Base-by-base conservation (phyloP, 768 basidiomycete genomes). In the Calocybe indica region DNA sequence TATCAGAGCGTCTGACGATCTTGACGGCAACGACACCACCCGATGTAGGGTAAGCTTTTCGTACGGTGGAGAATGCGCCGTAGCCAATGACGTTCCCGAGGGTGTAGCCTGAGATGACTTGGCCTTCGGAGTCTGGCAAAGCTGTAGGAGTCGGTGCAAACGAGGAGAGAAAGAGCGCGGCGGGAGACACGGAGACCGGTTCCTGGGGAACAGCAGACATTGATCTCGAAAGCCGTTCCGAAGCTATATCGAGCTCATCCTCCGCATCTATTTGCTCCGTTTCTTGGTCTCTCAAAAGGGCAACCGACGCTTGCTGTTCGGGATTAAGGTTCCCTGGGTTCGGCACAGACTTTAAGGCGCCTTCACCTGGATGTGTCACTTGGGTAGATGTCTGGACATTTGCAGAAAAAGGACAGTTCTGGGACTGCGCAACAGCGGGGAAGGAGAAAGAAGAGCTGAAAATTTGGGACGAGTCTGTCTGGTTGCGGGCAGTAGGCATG, bases 61-160 rank as follows among this genome's bases (percentile, higher is more conserved):
- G 70, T 49, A 95, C 88, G 49, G 80, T 81, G 10, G 90, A 90
- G 62, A 91, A 90, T 6, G 82, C 86, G 7, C 93, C 92, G 50
- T 78, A 73, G 22, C 88, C 92, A 9, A 95, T 77, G 54, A 86
- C 70, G 30, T 74, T 73, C 11, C 89, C 92, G 0, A 96, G 75
- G 6, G 74, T 78, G 59, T 92, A 94, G 7, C 85, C 83, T 0
- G 78, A 74, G 8, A 93, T 73, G 15, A 67, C 58, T 45, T 84
- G 72, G 2, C 88, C 88, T 56, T 86, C 84, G 12, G 75, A 78
- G 55, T 91, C 87, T 5, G 79, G 77, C 5, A 71, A 63, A 5
- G 60, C 60, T 1, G 67, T 52, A 2, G 65, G 47, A 1, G 69
- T 59, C 6, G 72, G 58, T 2, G 76, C 71, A 64, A 87, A 85